Evolutionary conservation across 345 rosid genomes (phyloP).

Genomic region (Citrus cavaleriei): DNA sequence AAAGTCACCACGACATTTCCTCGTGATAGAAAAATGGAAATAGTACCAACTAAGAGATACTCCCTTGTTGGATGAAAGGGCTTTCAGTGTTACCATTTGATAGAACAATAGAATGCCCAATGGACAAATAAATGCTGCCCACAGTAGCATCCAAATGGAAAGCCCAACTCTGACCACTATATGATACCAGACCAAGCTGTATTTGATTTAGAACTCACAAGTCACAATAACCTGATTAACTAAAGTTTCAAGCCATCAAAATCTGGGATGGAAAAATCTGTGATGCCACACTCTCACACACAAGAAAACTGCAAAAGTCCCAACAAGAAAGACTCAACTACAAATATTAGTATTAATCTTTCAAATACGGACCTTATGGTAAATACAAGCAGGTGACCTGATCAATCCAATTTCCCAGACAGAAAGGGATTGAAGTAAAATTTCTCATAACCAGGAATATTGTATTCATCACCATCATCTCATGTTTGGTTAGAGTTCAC

Average conservation of each 20-base stretch:
- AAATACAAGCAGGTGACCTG: neutral
- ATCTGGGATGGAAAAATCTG: neutral
- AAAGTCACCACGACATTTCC: neutral
- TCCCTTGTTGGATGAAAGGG: neutral
- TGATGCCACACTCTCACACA: neutral
- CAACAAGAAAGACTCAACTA: neutral
- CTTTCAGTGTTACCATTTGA: neutral
- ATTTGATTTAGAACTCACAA: neutral
- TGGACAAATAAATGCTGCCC: neutral
- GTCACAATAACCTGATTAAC: neutral
- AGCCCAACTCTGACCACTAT: neutral
- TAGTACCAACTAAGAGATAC: neutral
- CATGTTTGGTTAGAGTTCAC: neutral
- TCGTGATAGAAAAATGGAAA: neutral
- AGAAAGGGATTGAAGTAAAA: neutral
- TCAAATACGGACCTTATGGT: neutral
- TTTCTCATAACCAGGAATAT: neutral
- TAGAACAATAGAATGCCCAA: neutral
- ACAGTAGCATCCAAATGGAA: too few species aligned
- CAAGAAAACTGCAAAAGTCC: neutral
- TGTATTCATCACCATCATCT: neutral
- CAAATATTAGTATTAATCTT: neutral
- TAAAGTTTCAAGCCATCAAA: neutral
- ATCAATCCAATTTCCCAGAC: neutral
- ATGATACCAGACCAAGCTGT: neutral